Evolutionary conservation across 2,329 filamentous ascomycete species (phyloP).

Genomic region (Metarhizium rileyi): DNA sequence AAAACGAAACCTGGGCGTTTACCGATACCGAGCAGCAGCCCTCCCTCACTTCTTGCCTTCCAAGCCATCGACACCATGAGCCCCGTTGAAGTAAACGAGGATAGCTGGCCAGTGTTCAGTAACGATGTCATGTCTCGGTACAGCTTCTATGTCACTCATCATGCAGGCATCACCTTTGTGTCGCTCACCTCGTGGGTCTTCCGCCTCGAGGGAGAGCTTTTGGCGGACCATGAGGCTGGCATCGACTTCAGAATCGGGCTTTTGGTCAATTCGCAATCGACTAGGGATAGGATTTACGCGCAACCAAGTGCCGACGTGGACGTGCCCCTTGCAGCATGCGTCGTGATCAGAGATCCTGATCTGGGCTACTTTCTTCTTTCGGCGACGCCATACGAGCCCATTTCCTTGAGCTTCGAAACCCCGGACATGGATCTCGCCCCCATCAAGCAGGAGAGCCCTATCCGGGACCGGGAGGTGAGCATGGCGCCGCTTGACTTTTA

Average conservation of each 20-base stretch:
- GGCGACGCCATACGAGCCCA: slow-evolving; percentile 45
- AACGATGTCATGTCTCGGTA: slow-evolving; percentile 52
- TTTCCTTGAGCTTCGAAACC: slow-evolving; percentile 49
- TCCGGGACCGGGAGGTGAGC: slow-evolving; percentile 31
- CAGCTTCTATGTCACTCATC: slow-evolving; percentile 52
- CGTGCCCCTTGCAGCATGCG: slow-evolving; percentile 42
- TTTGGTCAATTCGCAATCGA: slow-evolving; percentile 47
- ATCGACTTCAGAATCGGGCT: slow-evolving; percentile 53
- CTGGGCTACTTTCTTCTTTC: slow-evolving; percentile 55
- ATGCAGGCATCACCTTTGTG: slow-evolving; percentile 49
- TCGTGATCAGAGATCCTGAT: slow-evolving; percentile 49
- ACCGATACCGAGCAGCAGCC: slow-evolving; percentile 23
- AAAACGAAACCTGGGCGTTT: slow-evolving; percentile 37
- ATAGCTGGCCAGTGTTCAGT: slow-evolving; percentile 55
- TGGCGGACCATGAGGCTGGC: slow-evolving; percentile 44
- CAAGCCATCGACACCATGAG: slow-evolving; percentile 53
- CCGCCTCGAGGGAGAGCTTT: slow-evolving; percentile 51
- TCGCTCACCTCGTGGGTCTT: slow-evolving; percentile 55
- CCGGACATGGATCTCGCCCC: slow-evolving; percentile 42
- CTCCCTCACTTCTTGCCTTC: slow-evolving; percentile 47
- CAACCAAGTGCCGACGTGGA: slow-evolving; percentile 37
- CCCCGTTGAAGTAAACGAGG: slow-evolving; percentile 42
- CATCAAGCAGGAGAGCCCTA: slow-evolving; percentile 32
- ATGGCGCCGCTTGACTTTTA: slow-evolving; percentile 41
- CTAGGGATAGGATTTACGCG: slow-evolving; percentile 48